These are phyloP conservation scores for Sporisorium exsertum DNA, from an alignment of 1,284 basidiomycete species.

Conservation along the genomic window DNA sequence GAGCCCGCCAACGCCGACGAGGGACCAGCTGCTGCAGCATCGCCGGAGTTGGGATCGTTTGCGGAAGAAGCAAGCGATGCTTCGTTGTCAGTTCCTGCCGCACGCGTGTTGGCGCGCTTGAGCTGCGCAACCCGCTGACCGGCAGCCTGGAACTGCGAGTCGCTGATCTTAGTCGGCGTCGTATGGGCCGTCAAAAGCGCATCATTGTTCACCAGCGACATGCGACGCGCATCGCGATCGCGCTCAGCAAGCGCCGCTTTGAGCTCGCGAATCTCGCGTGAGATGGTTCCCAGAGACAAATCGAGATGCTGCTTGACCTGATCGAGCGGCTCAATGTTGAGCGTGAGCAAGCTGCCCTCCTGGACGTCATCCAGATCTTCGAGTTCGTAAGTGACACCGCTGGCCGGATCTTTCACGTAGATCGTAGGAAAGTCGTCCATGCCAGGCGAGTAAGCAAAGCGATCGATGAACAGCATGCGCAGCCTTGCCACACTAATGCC, in stretches of 20 bases:
- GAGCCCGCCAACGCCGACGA: slow-evolving; percentile 33
- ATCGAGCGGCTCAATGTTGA: slow-evolving; percentile 97
- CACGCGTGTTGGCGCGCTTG: slow-evolving; percentile 48
- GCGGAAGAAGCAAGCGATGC: neutral
- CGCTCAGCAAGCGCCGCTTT: slow-evolving; percentile 75
- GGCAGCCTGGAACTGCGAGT: slow-evolving; percentile 65
- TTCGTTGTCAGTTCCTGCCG: slow-evolving; percentile 23
- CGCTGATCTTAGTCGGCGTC: slow-evolving; percentile 56
- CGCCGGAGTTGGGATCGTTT: neutral
- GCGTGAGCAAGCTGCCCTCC: slow-evolving; percentile 84
- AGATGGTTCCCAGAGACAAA: slow-evolving; percentile 83
- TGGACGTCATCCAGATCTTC: slow-evolving; percentile 94
- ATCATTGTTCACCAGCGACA: slow-evolving; percentile 37
- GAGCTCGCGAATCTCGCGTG: slow-evolving; percentile 91
- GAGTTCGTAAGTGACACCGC: slow-evolving; percentile 92
- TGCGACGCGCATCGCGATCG: slow-evolving; percentile 43
- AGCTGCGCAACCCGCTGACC: slow-evolving; percentile 63
- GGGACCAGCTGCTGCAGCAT: neutral
- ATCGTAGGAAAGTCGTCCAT: slow-evolving; percentile 95
- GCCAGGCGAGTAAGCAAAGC: slow-evolving; percentile 89
- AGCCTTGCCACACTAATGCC: slow-evolving; percentile 78
- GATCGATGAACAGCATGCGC: slow-evolving; percentile 90
- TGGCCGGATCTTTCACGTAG: slow-evolving; percentile 89
- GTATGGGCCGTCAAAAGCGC: slow-evolving; percentile 22
- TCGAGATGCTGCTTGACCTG: slow-evolving; percentile 99